phyloP scores from a whole-genome alignment of 2,329 filamentous ascomycete genomes.

The Xylariaceae sp. region DNA sequence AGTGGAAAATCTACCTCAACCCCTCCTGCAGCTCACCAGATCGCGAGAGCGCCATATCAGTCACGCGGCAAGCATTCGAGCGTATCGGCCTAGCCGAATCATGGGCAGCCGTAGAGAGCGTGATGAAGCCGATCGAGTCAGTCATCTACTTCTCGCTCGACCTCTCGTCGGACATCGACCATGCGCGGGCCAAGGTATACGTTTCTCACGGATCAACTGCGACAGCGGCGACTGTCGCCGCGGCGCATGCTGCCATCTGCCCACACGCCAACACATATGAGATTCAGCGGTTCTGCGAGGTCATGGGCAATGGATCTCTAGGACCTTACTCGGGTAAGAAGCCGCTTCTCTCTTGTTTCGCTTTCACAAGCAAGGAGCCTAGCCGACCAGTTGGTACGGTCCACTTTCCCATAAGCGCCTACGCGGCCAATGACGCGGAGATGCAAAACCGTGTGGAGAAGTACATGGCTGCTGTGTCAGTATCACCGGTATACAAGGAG shows the following conservation, averaged over 20 bases:
- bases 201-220: slow-evolving; percentile 9
- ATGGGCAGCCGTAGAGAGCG: slow-evolving; percentile 7
- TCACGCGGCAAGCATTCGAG: slow-evolving; percentile 11
- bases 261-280: slow-evolving; percentile 13
- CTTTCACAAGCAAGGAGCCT: slow-evolving; percentile 10
- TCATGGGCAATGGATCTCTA: slow-evolving; percentile 8
- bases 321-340: slow-evolving; percentile 13
- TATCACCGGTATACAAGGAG: slow-evolving; percentile 4
- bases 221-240: slow-evolving; percentile 8
- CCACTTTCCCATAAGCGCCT: slow-evolving; percentile 15
- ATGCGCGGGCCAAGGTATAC: slow-evolving; percentile 15
- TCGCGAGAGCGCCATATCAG: not conserved
- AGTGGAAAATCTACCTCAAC: slow-evolving; percentile 20
- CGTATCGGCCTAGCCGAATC: slow-evolving; percentile 11
- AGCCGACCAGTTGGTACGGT: slow-evolving; percentile 11
- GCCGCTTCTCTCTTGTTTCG: slow-evolving; percentile 16
- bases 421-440: slow-evolving; percentile 11
- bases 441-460: slow-evolving; percentile 10
- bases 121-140: slow-evolving; percentile 6
- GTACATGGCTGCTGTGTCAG: slow-evolving; percentile 8
- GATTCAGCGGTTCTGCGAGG: slow-evolving; percentile 17
- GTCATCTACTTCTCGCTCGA: slow-evolving; percentile 17
- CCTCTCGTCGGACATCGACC: slow-evolving; percentile 7
- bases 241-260: slow-evolving; percentile 10
- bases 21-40: slow-evolving; percentile 2